These are phyloP conservation scores for Neurospora crassa DNA, from an alignment of 2,329 filamentous ascomycete species.

Conservation along the genomic window DNA sequence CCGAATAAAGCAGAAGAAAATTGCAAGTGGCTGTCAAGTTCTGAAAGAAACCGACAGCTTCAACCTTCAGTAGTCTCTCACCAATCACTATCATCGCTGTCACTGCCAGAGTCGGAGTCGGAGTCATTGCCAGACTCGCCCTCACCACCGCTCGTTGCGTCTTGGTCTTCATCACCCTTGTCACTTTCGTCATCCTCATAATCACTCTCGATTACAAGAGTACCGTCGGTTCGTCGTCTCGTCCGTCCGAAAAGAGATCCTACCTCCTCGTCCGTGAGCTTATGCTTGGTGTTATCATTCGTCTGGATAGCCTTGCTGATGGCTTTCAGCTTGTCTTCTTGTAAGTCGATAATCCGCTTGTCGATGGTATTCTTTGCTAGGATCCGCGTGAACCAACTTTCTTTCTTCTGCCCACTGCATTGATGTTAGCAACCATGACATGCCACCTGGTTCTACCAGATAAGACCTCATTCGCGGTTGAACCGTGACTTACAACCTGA, in stretches of 20 bases:
- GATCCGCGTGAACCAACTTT: constrained; percentile 50
- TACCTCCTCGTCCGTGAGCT: neutral
- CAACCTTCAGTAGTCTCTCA: no score
- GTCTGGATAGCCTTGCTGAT: constrained; percentile 25
- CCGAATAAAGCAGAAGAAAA: neutral
- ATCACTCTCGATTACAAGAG: no score
- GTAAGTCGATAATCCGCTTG: constrained; percentile 42
- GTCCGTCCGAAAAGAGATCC: constrained; percentile 1
- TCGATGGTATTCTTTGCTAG: constrained; percentile 49
- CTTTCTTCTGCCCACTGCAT: constrained; percentile 53
- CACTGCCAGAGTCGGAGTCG: no score
- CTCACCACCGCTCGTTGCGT: no score
- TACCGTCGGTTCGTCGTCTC: no score
- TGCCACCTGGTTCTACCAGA: no score
- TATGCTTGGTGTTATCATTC: neutral
- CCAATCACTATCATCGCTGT: no score
- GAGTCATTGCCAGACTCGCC: no score
- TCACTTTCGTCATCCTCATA: neutral
- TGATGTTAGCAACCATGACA: constrained; percentile 12
- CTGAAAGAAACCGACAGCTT: neutral
- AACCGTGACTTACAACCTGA: no score
- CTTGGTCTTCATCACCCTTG: no score
- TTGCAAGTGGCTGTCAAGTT: neutral
- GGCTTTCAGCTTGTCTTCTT: constrained; percentile 42
- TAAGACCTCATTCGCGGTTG: no score